phyloP scores from a whole-genome alignment of 2,329 filamentous ascomycete species.

The Neobulgaria alba region DNA sequence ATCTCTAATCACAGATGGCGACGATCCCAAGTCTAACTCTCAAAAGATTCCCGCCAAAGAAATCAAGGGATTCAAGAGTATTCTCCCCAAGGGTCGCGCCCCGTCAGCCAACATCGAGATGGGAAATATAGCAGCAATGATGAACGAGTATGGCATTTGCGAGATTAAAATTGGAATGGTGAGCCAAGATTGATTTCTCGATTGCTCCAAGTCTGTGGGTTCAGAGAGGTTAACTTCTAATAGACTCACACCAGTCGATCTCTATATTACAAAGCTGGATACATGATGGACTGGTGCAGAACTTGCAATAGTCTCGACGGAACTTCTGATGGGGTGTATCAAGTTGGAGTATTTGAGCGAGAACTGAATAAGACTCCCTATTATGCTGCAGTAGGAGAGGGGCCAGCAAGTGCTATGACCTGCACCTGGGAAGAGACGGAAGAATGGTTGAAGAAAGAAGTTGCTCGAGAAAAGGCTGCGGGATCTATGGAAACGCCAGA shows the following conservation, averaged over 20 bases:
- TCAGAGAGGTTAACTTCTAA: too few species aligned
- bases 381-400: not conserved
- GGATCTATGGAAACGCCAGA: too few species aligned
- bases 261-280: not conserved
- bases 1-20: too few species aligned
- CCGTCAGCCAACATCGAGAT: not conserved
- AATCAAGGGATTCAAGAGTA: not conserved
- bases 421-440: not conserved
- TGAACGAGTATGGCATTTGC: not conserved
- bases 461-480: too few species aligned
- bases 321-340: not conserved
- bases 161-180: not conserved
- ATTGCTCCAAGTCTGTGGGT: too few species aligned
- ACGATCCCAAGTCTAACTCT: too few species aligned
- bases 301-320: not conserved
- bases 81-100: not conserved
- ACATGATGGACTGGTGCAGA: not conserved
- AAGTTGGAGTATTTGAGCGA: not conserved
- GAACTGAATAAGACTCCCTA: not conserved
- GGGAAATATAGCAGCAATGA: not conserved
- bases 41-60: not conserved
- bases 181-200: too few species aligned
- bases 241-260: too few species aligned
- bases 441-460: too few species aligned
- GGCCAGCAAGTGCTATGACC: not conserved